Evolutionary conservation across 1,139 yeast genomes (phyloP), one percentile per base, ranked within the genome.

Genomic region (Ashbya aceris): DNA sequence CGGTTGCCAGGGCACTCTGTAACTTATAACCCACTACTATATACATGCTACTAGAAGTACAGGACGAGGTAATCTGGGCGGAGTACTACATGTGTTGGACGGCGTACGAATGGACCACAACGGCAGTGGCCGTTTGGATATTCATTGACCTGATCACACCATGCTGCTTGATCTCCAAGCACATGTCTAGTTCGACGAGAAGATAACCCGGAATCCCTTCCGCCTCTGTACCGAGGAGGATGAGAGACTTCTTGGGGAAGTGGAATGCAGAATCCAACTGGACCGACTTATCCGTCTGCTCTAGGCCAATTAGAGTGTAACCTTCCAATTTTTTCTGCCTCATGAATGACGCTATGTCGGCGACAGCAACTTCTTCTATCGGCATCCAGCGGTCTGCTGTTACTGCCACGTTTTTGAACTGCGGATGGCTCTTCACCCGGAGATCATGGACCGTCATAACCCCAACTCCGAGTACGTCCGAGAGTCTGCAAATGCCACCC

Each of bases 301-400:
- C 97, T 38, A 89, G 69, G 0, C 96, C 96, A 50, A 89, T 80
- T 45, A 89, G 66, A 0, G 94, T 83, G 57, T 86, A 89, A 0
- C 96, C 96, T 46, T 83, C 81, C 31, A 62, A 66, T 61, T 85
- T 84, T 67, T 82, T 82, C 38, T 61, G 61, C 44, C 68, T 66
- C 74, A 89, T 71, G 53, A 68, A 89, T 1, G 63, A 61, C 4
- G 68, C 61, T 37, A 87, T 77, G 6, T 68, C 69, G 1, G 67
- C 76, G 7, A 73, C 70, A 42, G 72, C 71, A 2, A 87, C 95
- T 58, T 87, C 91, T n/a, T 67, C 58, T 78, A 89, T 81, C 1
- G 96, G 96, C 94, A 87, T 84, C 96, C 96, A 89, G 46, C 74
- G 70, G 51, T 89, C 96, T 1, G 97, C 95, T 0, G 96, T 86